phyloP scores from a whole-genome alignment of 2,329 filamentous ascomycete species.

The Aureobasidium melanogenum region DNA sequence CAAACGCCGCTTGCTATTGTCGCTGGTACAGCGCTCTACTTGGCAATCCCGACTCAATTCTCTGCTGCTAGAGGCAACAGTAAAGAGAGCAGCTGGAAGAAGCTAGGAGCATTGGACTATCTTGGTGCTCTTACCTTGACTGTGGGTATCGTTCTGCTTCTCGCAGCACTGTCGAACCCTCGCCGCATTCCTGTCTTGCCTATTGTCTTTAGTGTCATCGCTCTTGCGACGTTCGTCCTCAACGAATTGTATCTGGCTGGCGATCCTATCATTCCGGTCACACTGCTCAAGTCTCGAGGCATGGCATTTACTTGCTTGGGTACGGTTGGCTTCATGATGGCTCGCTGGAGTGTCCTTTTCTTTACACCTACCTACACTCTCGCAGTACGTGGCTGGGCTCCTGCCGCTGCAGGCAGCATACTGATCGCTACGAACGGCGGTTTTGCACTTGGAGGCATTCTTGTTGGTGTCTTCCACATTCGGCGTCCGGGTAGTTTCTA shows the following conservation, averaged over 20 bases:
- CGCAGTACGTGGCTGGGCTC: slow-evolving; percentile 60
- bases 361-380: slow-evolving; percentile 74
- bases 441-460: slow-evolving; percentile 64
- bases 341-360: slow-evolving; percentile 72
- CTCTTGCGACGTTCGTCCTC: slow-evolving; percentile 49
- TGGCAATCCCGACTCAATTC: slow-evolving; percentile 52
- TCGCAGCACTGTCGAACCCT: slow-evolving; percentile 59
- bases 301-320: slow-evolving; percentile 65
- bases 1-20: slow-evolving; percentile 58
- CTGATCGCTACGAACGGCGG: slow-evolving; percentile 75
- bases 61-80: slow-evolving; percentile 23
- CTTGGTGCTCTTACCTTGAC: slow-evolving; percentile 58
- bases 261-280: slow-evolving; percentile 68
- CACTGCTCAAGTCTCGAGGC: slow-evolving; percentile 59
- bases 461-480: slow-evolving; percentile 69
- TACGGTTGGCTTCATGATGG: slow-evolving; percentile 70
- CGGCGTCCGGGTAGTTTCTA: slow-evolving; percentile 66
- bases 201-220: slow-evolving; percentile 49
- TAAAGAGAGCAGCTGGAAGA: slow-evolving; percentile 39
- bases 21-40: slow-evolving; percentile 53
- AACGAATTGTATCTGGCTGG: slow-evolving; percentile 55
- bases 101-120: slow-evolving; percentile 62
- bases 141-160: slow-evolving; percentile 58
- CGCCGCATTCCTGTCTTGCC: slow-evolving; percentile 50
- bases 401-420: slow-evolving; percentile 63